Base-by-base conservation (phyloP, 176 grass and related monocot species). In the Oryza nivara region DNA sequence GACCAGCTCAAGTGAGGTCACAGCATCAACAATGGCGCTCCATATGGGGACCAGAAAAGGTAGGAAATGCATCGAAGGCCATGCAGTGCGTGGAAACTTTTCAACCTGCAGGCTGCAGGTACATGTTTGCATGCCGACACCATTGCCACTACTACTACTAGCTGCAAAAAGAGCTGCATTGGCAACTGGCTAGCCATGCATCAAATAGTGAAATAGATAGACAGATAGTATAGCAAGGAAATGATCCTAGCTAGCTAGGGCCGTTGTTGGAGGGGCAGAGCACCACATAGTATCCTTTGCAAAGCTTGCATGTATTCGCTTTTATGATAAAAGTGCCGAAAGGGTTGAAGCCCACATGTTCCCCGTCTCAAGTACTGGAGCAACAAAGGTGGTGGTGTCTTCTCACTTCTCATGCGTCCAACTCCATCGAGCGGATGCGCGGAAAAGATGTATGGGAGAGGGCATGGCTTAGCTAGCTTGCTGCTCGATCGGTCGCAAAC, bases 261-360 rank as follows among this genome's bases (percentile, higher is more conserved):
- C 51, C 45, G 74, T 25, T 58, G 48, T 30, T 30, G 34, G 34
- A 68, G 72, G 56, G 72, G 63, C 83, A 70, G 22, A 49, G 60
- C 48, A 22, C 1, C 49, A 17, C 51, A 54, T 54, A 54, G 4
- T 51, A 51, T 16, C 48, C 14, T 51, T 51, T 11, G 9, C 46
- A 48, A 48, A 48, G 11, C 13, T 48, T 54, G 51, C 12, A 17
- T 25, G 85, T 56, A 63, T 38, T 66, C 28, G 35, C 70, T 75
- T 87, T 87, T 11, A 66, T 19, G 34, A n/a, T 34, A 75, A 87
- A 86, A 81, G 85, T 66, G 77, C 65, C 83, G 83, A 77, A 85
- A 85, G 82, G 54, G 63, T 54, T 9, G 69, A 86, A 47, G 45
- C 45, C 52, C 77, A 81, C 70, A 60, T 86, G 85, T 68, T 17